phyloP scores from a whole-genome alignment of 2,329 filamentous ascomycete genomes.

The Epichloe sibirici region DNA sequence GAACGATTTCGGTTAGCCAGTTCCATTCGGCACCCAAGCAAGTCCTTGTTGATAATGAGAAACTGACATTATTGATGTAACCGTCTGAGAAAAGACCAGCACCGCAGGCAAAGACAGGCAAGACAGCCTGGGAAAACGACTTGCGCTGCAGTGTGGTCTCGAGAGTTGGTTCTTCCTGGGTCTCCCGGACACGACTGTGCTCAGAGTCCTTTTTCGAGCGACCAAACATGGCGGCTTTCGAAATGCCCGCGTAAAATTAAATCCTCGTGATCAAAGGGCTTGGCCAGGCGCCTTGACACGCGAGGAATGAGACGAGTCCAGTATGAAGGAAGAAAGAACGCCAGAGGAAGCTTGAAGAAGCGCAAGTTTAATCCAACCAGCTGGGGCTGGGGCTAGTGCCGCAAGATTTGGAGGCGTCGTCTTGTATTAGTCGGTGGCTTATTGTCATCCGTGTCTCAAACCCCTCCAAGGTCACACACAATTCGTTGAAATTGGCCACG shows the following conservation, averaged over 20 bases:
- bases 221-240: not conserved
- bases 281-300: too few relatives aligned
- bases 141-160: constrained; percentile 8
- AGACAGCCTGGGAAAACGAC: constrained; percentile 11
- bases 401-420: not conserved
- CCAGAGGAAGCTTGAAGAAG: not conserved
- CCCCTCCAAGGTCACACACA: too few relatives aligned
- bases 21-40: not conserved
- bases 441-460: too few relatives aligned
- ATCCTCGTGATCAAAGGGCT: not conserved
- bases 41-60: not conserved
- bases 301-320: not conserved
- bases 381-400: not conserved
- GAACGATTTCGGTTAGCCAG: not conserved
- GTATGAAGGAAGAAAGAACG: too few relatives aligned
- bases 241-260: too few relatives aligned
- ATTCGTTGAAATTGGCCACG: too few relatives aligned
- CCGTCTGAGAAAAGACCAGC: constrained; percentile 86
- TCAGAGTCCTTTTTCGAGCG: not conserved
- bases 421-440: too few relatives aligned
- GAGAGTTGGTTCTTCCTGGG: constrained; percentile 2
- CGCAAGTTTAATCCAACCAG: not conserved
- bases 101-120: constrained; percentile 77
- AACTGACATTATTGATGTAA: constrained; percentile 69
- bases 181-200: not conserved